Percentiles rank a stretch among this genome's conserved stretches.
Conservation (phyloP, 441 rosid genomes). For the Raphanus hybrid region DNA sequence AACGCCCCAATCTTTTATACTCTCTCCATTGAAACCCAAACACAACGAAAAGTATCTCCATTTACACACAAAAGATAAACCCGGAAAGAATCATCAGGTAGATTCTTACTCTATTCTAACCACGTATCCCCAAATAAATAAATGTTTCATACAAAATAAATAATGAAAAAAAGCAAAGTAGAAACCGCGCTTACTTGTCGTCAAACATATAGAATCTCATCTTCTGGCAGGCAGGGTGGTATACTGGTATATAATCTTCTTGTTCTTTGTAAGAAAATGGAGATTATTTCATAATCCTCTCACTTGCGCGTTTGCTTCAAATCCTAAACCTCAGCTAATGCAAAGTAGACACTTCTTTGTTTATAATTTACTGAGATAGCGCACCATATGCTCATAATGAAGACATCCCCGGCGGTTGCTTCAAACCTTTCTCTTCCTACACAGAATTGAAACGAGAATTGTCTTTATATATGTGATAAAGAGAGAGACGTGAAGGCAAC, state of each 20-base stretch:
- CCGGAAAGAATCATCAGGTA: constrained; percentile 26
- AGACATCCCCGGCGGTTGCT: constrained; percentile 25
- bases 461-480: not conserved
- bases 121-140: constrained; percentile 9
- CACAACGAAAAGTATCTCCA: constrained; percentile 7
- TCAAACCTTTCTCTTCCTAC: constrained; percentile 38
- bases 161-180: not conserved
- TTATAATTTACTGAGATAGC: not conserved
- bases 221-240: too few relatives aligned
- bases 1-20: constrained; percentile 1
- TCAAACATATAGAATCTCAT: constrained; percentile 2
- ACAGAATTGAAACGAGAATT: not conserved
- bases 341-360: constrained; percentile 3
- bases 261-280: not conserved
- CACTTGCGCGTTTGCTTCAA: constrained; percentile 17
- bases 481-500: not conserved
- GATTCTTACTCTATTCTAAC: constrained; percentile 29
- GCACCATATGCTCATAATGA: constrained; percentile 26
- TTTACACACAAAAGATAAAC: constrained; percentile 18
- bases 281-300: not conserved
- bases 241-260: not conserved
- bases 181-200: constrained; percentile 37
- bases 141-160: constrained; percentile 12
- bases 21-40: constrained; percentile 20
- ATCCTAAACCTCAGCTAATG: constrained; percentile 19